These are phyloP conservation scores for Rosa multiflora DNA, from an alignment of 306 rosid genomes.

Conservation along the genomic window DNA sequence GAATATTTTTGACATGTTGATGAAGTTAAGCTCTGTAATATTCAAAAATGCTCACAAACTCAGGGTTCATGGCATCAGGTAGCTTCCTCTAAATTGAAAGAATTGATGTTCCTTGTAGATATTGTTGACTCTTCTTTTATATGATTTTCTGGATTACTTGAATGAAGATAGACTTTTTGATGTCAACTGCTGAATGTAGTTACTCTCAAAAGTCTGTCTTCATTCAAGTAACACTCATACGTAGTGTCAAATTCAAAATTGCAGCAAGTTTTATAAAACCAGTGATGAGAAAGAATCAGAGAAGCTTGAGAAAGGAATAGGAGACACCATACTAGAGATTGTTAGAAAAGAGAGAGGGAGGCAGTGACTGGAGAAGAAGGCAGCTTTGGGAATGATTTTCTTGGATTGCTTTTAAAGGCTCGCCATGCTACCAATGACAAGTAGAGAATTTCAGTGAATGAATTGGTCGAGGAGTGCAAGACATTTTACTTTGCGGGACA, in stretches of 20 bases:
- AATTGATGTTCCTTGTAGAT: not conserved
- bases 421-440: conserved; percentile 17
- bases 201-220: too few species aligned
- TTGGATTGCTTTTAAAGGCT: conserved; percentile 26
- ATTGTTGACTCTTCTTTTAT: not conserved
- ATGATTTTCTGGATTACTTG: not conserved
- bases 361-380: conserved; percentile 12
- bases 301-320: conserved; percentile 9
- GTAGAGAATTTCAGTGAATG: conserved; percentile 13
- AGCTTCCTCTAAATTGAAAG: not conserved
- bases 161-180: not conserved
- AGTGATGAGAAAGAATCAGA: conserved; percentile 17
- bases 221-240: too few species aligned
- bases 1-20: conserved; percentile 27
- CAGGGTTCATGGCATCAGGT: conserved; percentile 26
- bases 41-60: not conserved
- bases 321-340: not conserved
- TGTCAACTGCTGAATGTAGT: not conserved
- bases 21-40: conserved; percentile 7
- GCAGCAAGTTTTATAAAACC: conserved; percentile 14
- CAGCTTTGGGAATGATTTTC: conserved; percentile 30
- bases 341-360: conserved; percentile 21
- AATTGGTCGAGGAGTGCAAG: conserved; percentile 30
- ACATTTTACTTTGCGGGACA: conserved; percentile 29
- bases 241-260: not conserved